Evolutionary conservation across 2,329 filamentous ascomycete genomes (phyloP).

Genomic region (Aschersonia sp.): DNA sequence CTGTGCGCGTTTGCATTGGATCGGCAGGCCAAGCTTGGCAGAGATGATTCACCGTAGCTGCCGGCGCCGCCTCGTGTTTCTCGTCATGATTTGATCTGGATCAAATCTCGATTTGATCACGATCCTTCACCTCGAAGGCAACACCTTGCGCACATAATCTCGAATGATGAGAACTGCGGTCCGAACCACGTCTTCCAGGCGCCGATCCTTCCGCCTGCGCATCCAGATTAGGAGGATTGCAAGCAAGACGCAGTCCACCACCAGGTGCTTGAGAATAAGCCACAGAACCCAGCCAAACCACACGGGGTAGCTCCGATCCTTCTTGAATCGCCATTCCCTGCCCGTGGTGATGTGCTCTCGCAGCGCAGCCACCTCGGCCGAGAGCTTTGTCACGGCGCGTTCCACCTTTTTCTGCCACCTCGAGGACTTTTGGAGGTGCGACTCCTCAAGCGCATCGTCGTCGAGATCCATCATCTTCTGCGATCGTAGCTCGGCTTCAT

Average conservation of each 20-base stretch:
- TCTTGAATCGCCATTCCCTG: slow-evolving; percentile 53
- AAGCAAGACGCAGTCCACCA: slow-evolving; percentile 55
- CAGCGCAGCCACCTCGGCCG: slow-evolving; percentile 80
- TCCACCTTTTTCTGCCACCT: slow-evolving; percentile 77
- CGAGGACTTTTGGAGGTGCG: slow-evolving; percentile 23
- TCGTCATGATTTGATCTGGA: neutral
- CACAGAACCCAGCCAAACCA: slow-evolving; percentile 62
- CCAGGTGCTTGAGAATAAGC: slow-evolving; percentile 56
- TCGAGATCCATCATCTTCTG: slow-evolving; percentile 31
- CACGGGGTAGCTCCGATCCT: slow-evolving; percentile 46
- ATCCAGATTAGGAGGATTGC: slow-evolving; percentile 56
- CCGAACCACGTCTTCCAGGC: slow-evolving; percentile 60
- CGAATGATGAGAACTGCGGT: slow-evolving; percentile 41
- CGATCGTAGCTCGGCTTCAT: slow-evolving; percentile 47
- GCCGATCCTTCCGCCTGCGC: slow-evolving; percentile 52
- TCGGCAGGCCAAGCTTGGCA: too few species aligned
- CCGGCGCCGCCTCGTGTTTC: neutral
- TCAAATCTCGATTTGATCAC: neutral
- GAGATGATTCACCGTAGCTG: neutral
- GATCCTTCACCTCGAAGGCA: slow-evolving; percentile 35
- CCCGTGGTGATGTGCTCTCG: slow-evolving; percentile 78
- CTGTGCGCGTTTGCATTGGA: too few species aligned
- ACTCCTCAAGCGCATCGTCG: slow-evolving; percentile 25
- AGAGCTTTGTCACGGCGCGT: slow-evolving; percentile 73
- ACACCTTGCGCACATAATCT: slow-evolving; percentile 43